These are phyloP conservation scores for Agaricus blazei DNA, from an alignment of 768 basidiomycete genomes.

Conservation along the genomic window DNA sequence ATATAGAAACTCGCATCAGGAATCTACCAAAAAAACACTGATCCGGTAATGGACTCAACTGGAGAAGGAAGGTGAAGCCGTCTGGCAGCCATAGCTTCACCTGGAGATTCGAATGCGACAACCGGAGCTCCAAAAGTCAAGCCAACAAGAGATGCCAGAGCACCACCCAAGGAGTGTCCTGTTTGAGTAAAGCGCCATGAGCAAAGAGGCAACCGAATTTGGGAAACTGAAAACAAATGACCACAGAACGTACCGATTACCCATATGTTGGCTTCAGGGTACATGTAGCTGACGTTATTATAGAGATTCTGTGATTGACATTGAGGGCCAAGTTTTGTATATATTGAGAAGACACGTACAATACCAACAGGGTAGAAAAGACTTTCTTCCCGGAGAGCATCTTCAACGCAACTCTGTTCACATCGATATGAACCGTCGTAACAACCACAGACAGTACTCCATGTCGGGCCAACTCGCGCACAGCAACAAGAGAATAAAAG, in stretches of 20 bases:
- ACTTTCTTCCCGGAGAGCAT: constrained; percentile 71
- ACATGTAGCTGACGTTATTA: constrained; percentile 88
- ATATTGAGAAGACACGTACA: constrained; percentile 32
- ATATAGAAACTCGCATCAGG: background rate
- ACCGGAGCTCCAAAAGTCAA: constrained; percentile 90
- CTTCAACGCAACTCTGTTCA: constrained; percentile 75
- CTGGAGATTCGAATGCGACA: constrained; percentile 86
- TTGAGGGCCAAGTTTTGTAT: background rate
- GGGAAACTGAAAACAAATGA: background rate
- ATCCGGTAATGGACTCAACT: constrained; percentile 35
- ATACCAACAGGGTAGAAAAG: constrained; percentile 85
- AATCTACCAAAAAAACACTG: background rate
- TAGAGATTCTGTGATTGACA: constrained; percentile 66
- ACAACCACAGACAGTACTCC: constrained; percentile 91
- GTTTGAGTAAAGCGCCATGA: background rate
- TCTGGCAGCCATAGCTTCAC: constrained; percentile 61
- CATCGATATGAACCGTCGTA: constrained; percentile 73
- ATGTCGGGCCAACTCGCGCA: constrained; percentile 89
- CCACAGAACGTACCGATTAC: constrained; percentile 30
- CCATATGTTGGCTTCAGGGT: constrained; percentile 89
- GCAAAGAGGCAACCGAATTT: background rate
- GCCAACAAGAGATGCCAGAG: constrained; percentile 79
- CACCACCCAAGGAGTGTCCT: constrained; percentile 81
- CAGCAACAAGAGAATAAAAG: constrained; percentile 96
- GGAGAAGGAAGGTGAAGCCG: constrained; percentile 87